Percentiles rank a stretch among this genome's conserved stretches.
These are phyloP conservation scores for Boletus albobrunnescens DNA, from an alignment of 1,284 basidiomycete genomes.

Conservation along the genomic window DNA sequence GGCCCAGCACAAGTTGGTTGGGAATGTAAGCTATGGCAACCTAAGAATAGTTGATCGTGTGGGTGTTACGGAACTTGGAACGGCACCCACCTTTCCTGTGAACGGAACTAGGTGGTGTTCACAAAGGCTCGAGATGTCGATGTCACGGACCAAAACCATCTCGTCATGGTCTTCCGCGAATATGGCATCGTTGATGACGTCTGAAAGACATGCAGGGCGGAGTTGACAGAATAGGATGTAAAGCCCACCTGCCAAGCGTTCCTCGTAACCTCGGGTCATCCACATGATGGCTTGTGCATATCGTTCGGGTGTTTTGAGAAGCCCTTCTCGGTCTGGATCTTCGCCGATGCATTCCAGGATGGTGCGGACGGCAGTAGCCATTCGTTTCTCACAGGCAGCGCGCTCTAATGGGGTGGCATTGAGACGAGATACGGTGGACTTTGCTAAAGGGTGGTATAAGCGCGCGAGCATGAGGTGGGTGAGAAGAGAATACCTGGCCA, in stretches of 20 bases:
- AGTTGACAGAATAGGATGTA: constrained; percentile 12
- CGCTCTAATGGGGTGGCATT: constrained; percentile 76
- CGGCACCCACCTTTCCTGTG: constrained; percentile 82
- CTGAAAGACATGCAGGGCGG: constrained; percentile 39
- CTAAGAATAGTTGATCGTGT: constrained; percentile 36
- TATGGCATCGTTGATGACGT: constrained; percentile 98
- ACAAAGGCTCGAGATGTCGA: constrained; percentile 95
- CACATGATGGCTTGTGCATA: constrained; percentile 98
- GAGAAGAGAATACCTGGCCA: constrained; percentile 75
- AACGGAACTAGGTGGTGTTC: constrained; percentile 99
- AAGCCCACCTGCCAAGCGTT: constrained; percentile 74
- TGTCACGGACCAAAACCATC: constrained; percentile 98
- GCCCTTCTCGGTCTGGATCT: constrained; percentile 92
- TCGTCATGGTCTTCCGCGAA: constrained; percentile 99
- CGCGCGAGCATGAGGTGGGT: constrained; percentile 5
- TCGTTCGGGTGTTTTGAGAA: constrained; percentile 88
- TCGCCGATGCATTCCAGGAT: constrained; percentile 98
- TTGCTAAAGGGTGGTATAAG: constrained; percentile 52
- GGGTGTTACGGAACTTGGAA: constrained; percentile 17
- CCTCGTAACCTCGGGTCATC: constrained; percentile 99
- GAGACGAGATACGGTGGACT: constrained; percentile 83
- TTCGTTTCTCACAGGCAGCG: constrained; percentile 67
- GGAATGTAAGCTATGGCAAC: constrained; percentile 90
- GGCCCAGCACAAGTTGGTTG: constrained; percentile 89
- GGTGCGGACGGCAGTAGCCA: constrained; percentile 83